phyloP scores from a whole-genome alignment of 2,329 filamentous ascomycete genomes.

The Apiospora malaysiana region DNA sequence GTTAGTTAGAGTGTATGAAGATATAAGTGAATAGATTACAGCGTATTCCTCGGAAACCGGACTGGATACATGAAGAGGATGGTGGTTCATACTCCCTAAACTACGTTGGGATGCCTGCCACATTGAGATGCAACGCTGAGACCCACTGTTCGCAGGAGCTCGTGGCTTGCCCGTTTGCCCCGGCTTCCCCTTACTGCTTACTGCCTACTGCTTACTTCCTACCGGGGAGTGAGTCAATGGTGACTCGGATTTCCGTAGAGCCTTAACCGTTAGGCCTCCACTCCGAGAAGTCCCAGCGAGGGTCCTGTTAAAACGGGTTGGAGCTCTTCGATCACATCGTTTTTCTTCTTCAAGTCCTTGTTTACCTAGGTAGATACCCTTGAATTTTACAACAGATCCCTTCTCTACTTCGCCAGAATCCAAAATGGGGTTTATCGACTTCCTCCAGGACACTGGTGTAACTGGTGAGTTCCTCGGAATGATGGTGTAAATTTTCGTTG shows the following conservation, averaged over 20 bases:
- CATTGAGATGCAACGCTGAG: too few species aligned
- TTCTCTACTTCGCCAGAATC: conserved; percentile 24
- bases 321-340: not conserved
- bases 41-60: too few species aligned
- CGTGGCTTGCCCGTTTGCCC: not conserved
- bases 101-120: too few species aligned
- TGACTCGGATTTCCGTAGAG: not conserved
- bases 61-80: too few species aligned
- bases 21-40: too few species aligned
- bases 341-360: conserved; percentile 25
- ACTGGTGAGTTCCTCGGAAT: conserved; percentile 10
- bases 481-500: not conserved
- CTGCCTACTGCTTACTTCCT: too few species aligned
- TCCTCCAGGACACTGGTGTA: conserved; percentile 49
- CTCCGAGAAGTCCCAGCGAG: not conserved
- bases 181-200: conserved; percentile 3
- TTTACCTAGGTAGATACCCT: conserved; percentile 65
- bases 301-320: not conserved
- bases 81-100: too few species aligned
- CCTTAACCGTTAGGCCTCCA: not conserved
- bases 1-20: too few species aligned
- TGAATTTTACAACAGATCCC: conserved; percentile 57
- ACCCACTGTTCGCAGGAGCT: too few species aligned
- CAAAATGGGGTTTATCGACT: conserved; percentile 67
- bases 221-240: not conserved